Evolutionary conservation across 192 early-diverging fungal species (phyloP).

Genomic region (Coemansia sp.): DNA sequence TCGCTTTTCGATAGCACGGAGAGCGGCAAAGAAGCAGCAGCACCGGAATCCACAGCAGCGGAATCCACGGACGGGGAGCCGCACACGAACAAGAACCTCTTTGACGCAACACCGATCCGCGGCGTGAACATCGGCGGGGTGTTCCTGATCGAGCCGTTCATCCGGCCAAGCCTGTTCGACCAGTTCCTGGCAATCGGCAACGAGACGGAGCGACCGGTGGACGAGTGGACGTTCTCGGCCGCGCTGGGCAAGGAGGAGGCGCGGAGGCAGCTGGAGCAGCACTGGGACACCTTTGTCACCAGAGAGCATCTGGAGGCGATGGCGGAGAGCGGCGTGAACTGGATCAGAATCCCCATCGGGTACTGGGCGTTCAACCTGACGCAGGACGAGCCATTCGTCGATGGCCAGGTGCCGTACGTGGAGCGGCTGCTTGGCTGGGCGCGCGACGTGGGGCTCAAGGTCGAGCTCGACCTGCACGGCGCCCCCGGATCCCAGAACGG

Average conservation of each 20-base stretch:
- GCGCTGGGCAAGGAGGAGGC: constrained; percentile 48
- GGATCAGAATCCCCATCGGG: constrained; percentile 61
- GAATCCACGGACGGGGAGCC: not conserved
- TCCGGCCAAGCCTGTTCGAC: constrained; percentile 53
- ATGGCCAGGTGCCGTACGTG: constrained; percentile 58
- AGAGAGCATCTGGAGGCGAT: constrained; percentile 50
- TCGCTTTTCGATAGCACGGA: not conserved
- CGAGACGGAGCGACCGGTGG: constrained; percentile 38
- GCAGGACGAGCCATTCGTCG: constrained; percentile 55
- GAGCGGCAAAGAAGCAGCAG: not conserved
- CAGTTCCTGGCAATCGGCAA: constrained; percentile 37
- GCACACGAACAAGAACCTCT: not conserved
- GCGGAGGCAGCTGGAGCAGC: constrained; percentile 41
- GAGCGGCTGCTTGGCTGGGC: constrained; percentile 54
- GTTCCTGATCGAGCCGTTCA: constrained; percentile 61
- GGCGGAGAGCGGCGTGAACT: constrained; percentile 54
- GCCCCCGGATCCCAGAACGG: constrained; percentile 65
- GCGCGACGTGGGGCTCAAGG: constrained; percentile 55
- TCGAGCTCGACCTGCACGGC: constrained; percentile 62
- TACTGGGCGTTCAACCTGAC: constrained; percentile 63
- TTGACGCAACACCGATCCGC: constrained; percentile 39
- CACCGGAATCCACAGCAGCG: not conserved
- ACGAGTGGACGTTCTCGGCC: constrained; percentile 59
- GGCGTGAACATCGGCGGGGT: constrained; percentile 62
- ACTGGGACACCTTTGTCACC: constrained; percentile 63